Conservation (phyloP, 192 early-diverging fungal genomes). For the Gaertneriomyces semiglobifer region DNA sequence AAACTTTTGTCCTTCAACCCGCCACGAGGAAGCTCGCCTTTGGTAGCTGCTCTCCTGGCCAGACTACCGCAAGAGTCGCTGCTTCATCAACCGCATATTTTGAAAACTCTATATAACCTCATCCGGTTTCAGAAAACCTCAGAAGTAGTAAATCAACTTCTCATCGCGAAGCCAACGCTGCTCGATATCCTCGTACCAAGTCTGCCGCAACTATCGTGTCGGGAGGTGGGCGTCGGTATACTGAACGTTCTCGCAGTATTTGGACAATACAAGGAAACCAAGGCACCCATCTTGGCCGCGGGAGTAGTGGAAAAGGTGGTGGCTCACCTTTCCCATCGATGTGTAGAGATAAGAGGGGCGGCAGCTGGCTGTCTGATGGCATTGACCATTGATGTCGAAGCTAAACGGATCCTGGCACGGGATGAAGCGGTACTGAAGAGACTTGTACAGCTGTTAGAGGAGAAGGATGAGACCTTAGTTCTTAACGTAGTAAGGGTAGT, state of each 20-base stretch:
- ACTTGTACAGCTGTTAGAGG: constrained; percentile 44
- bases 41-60: constrained; percentile 32
- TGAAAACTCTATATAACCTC: constrained; percentile 47
- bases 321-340: constrained; percentile 43
- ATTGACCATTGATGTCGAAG: constrained; percentile 56
- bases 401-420: constrained; percentile 48
- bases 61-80: constrained; percentile 41
- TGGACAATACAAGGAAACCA: too few relatives aligned
- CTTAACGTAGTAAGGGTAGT: constrained; percentile 53
- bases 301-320: constrained; percentile 38
- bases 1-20: constrained; percentile 4
- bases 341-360: constrained; percentile 53
- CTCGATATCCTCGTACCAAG: too few relatives aligned
- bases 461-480: constrained; percentile 45
- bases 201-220: constrained; percentile 35
- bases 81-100: constrained; percentile 49
- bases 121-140: constrained; percentile 35
- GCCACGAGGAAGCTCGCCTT: neutral
- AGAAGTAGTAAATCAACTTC: too few relatives aligned
- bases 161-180: too few relatives aligned
- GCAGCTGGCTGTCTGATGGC: constrained; percentile 53
- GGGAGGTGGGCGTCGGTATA: constrained; percentile 39
- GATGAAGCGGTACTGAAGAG: constrained; percentile 34
- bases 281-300: constrained; percentile 24
- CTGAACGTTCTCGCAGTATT: constrained; percentile 45